phyloP scores from a whole-genome alignment of 2,329 filamentous ascomycete genomes.

The Aspergillus sp. region DNA sequence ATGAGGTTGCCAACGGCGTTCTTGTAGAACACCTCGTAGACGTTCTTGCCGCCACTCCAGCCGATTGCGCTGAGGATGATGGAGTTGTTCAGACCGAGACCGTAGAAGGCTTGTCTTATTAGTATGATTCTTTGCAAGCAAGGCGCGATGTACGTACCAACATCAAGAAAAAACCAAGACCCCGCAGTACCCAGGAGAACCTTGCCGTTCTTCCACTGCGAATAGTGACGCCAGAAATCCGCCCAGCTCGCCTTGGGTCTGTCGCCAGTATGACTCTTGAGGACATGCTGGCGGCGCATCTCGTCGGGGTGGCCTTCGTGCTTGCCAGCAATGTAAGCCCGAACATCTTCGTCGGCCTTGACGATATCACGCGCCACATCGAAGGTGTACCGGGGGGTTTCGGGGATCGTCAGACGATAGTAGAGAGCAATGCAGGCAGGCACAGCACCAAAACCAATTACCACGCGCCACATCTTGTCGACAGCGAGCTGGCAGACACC shows the following conservation, averaged over 20 bases:
- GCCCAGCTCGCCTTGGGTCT: slow-evolving; percentile 67
- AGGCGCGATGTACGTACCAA: slow-evolving; percentile 34
- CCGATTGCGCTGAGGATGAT: slow-evolving; percentile 70
- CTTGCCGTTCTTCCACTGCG: slow-evolving; percentile 67
- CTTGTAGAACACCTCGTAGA: slow-evolving; percentile 70
- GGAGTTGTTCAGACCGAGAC: slow-evolving; percentile 72
- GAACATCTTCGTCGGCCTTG: slow-evolving; percentile 69
- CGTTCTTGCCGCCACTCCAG: slow-evolving; percentile 60
- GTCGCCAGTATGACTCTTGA: slow-evolving; percentile 52
- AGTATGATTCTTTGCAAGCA: slow-evolving; percentile 33
- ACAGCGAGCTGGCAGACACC: slow-evolving; percentile 66
- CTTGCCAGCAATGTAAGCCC: slow-evolving; percentile 69
- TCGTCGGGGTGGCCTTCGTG: slow-evolving; percentile 64
- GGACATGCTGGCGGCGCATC: slow-evolving; percentile 58
- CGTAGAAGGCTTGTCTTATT: slow-evolving; percentile 53
- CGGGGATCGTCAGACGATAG: slow-evolving; percentile 82
- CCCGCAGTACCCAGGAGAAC: slow-evolving; percentile 75
- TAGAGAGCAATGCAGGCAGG: slow-evolving; percentile 80
- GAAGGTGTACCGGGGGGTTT: slow-evolving; percentile 85
- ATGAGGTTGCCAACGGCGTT: slow-evolving; percentile 77
- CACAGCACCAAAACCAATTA: slow-evolving; percentile 78
- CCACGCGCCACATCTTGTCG: slow-evolving; percentile 82
- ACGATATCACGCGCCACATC: slow-evolving; percentile 73
- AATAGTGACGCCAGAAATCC: slow-evolving; percentile 71
- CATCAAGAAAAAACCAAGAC: slow-evolving; percentile 80